Evolutionary conservation across 345 rosid species (phyloP), one percentile per base, ranked within the genome.

Genomic region (Stellera chamaejasme): DNA sequence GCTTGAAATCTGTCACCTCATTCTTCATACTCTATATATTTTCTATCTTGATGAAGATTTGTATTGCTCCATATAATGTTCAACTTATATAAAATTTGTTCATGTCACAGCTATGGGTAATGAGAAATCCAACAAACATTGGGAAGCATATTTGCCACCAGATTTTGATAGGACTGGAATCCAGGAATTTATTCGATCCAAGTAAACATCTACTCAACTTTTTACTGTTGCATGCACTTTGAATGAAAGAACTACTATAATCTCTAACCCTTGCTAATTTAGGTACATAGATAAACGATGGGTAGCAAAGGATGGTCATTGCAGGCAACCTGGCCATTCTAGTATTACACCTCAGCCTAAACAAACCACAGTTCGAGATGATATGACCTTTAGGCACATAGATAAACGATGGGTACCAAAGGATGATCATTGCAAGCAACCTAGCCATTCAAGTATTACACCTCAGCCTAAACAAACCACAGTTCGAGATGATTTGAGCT

Each of bases 111-210:
- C 75, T 36, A 67, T 76, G 73, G 88, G 88, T 13, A 82, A 82
- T 58, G 64, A 63, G 64, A 76, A 62, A 64, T 69, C 82, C 4
- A 82, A 82, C 56, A 64, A 56, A 44, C 76, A 67, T 56, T 82
- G 88, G 88, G 88, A 82, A 70, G 82, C 84, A 55, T 73, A 77
- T 59, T 25, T 76, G 58, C 84, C 82, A 28, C 52, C 75, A 28
- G 58, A 76, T 55, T 68, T 65, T 50, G 69, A 70, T 55, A 72
- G 78, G 70, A 77, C 62, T 47, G 66, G 62, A n/a, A 72, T 69
- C 19, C 75, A 79, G 68, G 69, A 60, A 46, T 82, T 82, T 55
- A 72, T 82, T 49, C 78, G 66, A 52, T 61, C 72, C 62, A 82
- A 82, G 84, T 78, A 77, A 41, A 47, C 26, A 19, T 50, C 57